Base-by-base conservation (phyloP, 2,329 filamentous ascomycete species). In the Colletotrichum paranaense region DNA sequence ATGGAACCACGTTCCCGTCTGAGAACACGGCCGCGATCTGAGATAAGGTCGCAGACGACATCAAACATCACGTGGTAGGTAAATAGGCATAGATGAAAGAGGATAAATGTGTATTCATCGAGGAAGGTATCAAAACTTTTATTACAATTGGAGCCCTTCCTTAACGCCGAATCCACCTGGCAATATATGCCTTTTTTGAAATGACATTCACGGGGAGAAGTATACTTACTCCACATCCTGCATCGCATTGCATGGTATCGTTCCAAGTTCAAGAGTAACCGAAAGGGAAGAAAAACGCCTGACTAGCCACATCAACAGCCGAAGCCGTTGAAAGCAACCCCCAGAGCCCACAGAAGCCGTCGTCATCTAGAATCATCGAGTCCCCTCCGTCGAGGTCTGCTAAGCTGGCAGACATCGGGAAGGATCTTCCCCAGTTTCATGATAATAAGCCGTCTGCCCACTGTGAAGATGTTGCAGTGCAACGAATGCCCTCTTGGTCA, bases 361-460 rank as follows among this genome's bases (percentile, higher is more conserved):
- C 72, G 76, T 79, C 78, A 78, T 77, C 73, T 70, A 62, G 75
- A 79, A 80, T 76, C 68, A 11, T 77, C 77, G 77, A 64, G 78
- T 82, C 79, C 79, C 75, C 80, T 77, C 77, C 76, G 67, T 75
- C 70, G 77, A 77, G 14, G 75, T 75, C 73, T 66, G 32, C n/a
- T 19, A 1, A 11, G 5, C 16, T 55, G n/a, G 49, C 66, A 52
- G 67, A 77, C 75, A 77, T 75, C 74, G 71, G 73, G 77, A 80
- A 80, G 78, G 73, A 80, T 82, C 80, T 75, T 80, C 75, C 80
- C 79, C 80, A 78, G 76, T 75, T 59, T 78, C 75, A 46, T 75
- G 65, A 73, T 76, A 72, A 72, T 72, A 73, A 76, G 74, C 63
- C 74, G 69, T 75, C 74, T 76, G 74, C 74, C 74, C 74, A 76